Conservation (phyloP, 495 filamentous ascomycete species). For the Neurospora sp. region DNA sequence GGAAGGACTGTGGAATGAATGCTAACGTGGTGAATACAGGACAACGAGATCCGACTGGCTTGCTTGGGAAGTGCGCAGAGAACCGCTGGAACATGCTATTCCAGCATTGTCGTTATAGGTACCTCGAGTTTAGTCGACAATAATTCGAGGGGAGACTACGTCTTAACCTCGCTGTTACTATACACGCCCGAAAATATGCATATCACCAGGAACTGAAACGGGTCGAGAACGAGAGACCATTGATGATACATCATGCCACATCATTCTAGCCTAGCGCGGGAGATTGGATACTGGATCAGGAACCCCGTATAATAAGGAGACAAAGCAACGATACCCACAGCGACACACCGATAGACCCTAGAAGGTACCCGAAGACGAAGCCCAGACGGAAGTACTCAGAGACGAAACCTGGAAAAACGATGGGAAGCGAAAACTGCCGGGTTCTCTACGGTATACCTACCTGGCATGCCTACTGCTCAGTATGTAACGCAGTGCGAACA, state of each 20-base stretch:
- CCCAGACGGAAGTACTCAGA: too few relatives aligned
- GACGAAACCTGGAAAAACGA: too few relatives aligned
- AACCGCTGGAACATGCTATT: slow-evolving; percentile 62
- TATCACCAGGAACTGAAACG: not conserved
- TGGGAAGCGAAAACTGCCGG: not conserved
- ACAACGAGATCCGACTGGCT: slow-evolving; percentile 94
- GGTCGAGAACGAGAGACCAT: not conserved
- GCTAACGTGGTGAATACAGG: slow-evolving; percentile 30
- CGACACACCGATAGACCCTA: not conserved
- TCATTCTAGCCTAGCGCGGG: not conserved
- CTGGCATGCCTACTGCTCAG: too few relatives aligned
- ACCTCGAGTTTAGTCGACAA: not conserved
- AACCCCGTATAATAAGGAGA: not conserved
- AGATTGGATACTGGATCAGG: too few relatives aligned
- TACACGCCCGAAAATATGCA: not conserved
- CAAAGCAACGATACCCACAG: not conserved
- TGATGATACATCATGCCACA: not conserved
- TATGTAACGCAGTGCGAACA: too few relatives aligned
- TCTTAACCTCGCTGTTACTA: not conserved
- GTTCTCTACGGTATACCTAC: not conserved
- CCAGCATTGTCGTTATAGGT: slow-evolving; percentile 36
- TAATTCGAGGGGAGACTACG: not conserved
- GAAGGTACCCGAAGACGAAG: not conserved
- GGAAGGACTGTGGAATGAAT: not conserved
- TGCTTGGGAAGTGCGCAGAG: slow-evolving; percentile 79